phyloP scores from a whole-genome alignment of 805 yeast genomes.

The Debaryomyces castellii region DNA sequence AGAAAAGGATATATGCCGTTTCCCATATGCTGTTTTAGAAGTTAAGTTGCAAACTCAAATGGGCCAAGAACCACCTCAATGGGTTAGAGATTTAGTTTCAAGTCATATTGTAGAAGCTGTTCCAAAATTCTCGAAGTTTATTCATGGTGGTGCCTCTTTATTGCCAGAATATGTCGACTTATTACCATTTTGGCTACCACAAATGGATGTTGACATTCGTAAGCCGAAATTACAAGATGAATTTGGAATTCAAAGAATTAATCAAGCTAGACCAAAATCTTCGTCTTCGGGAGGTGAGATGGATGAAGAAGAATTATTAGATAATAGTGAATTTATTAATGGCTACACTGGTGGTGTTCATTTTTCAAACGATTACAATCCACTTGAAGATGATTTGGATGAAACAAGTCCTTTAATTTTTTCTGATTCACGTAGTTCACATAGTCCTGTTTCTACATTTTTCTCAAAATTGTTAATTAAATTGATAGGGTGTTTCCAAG shows the following conservation, averaged over 20 bases:
- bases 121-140: slow-evolving; percentile 95
- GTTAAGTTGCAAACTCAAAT: slow-evolving; percentile 96
- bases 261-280: slow-evolving; percentile 20
- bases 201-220: slow-evolving; percentile 92
- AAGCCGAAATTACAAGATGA: slow-evolving; percentile 69
- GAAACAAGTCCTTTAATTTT: slow-evolving; percentile 43
- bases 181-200: slow-evolving; percentile 97
- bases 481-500: slow-evolving; percentile 42
- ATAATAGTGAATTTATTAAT: slow-evolving; percentile 26
- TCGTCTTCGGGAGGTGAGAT: slow-evolving; percentile 54
- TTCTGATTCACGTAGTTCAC: slow-evolving; percentile 32
- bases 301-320: slow-evolving; percentile 69
- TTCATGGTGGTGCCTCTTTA: slow-evolving; percentile 94
- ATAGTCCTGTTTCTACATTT: slow-evolving; percentile 33
- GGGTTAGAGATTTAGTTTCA: slow-evolving; percentile 91
- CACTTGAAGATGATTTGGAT: slow-evolving; percentile 51
- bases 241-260: slow-evolving; percentile 60
- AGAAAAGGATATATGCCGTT: slow-evolving; percentile 82
- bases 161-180: slow-evolving; percentile 78
- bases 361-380: slow-evolving; percentile 45
- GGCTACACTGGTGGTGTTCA: slow-evolving; percentile 34
- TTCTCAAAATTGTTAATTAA: slow-evolving; percentile 31
- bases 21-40: slow-evolving; percentile 97
- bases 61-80: slow-evolving; percentile 98
- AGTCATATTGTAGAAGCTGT: slow-evolving; percentile 97